Percentiles rank a stretch among this genome's conserved stretches.
These are phyloP conservation scores for Mycothermus thermophilus DNA, from an alignment of 495 filamentous ascomycete genomes.

Conservation along the genomic window DNA sequence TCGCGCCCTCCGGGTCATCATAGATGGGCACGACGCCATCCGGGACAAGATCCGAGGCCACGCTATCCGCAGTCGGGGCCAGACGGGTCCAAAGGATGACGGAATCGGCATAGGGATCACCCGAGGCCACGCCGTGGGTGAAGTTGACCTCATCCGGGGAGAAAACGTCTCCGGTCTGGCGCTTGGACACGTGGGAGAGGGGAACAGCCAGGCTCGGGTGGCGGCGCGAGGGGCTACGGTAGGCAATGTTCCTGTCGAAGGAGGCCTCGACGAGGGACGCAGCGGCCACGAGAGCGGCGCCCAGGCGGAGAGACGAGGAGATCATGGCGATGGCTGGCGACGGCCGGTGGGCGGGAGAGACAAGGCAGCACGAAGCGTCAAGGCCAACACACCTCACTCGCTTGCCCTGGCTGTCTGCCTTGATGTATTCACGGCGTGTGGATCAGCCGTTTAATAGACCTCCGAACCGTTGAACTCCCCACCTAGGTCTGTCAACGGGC, in stretches of 20 bases:
- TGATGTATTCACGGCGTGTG: too few relatives aligned
- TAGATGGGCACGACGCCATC: slow-evolving; percentile 40
- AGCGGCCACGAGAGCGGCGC: neutral
- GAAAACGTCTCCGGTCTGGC: slow-evolving; percentile 4
- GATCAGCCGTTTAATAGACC: too few relatives aligned
- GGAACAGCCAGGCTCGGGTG: slow-evolving; percentile 7
- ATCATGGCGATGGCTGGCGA: neutral
- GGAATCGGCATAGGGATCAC: slow-evolving; percentile 49
- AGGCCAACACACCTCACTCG: too few relatives aligned
- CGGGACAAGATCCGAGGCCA: slow-evolving; percentile 42
- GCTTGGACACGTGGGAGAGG: slow-evolving; percentile 5
- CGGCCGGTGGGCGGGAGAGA: neutral
- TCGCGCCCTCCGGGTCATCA: slow-evolving; percentile 28
- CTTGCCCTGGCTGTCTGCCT: too few relatives aligned
- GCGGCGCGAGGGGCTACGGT: slow-evolving; percentile 6
- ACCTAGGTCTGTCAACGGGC: neutral
- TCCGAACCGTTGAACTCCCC: too few relatives aligned
- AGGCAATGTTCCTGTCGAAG: slow-evolving; percentile 8
- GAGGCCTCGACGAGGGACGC: slow-evolving; percentile 3
- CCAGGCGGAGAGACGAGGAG: neutral
- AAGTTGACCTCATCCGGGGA: slow-evolving; percentile 35
- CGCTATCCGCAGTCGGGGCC: slow-evolving; percentile 41
- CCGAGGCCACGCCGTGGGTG: slow-evolving; percentile 57
- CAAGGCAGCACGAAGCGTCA: neutral
- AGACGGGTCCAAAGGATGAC: slow-evolving; percentile 57